Evolutionary conservation across 495 filamentous ascomycete genomes (phyloP).

Genomic region (Aspergillus homomorphus): DNA sequence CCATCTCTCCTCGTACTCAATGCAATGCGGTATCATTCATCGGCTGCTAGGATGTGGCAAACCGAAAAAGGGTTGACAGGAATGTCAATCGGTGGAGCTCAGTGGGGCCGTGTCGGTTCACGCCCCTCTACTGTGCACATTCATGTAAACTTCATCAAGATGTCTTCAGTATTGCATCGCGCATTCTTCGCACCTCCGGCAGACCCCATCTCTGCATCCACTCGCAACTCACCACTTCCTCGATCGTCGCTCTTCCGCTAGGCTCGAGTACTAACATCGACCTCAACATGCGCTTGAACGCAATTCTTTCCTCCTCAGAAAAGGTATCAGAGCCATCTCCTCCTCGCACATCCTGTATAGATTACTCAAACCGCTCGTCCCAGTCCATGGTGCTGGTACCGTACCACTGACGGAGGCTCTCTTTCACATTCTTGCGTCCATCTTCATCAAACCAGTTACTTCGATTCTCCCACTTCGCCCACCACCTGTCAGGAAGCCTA

Average conservation of each 20-base stretch:
- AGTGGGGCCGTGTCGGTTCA: too few relatives aligned
- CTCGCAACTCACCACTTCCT: slow-evolving; percentile 22
- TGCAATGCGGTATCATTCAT: too few relatives aligned
- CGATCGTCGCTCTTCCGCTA: slow-evolving; percentile 16
- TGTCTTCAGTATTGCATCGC: slow-evolving; percentile 16
- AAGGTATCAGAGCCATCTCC: slow-evolving; percentile 8
- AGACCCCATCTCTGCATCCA: slow-evolving; percentile 37
- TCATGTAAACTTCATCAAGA: too few relatives aligned
- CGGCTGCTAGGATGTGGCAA: too few relatives aligned
- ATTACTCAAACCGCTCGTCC: slow-evolving; percentile 13
- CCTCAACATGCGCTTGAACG: slow-evolving; percentile 23
- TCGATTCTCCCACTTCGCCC: slow-evolving; percentile 13
- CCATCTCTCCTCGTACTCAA: too few relatives aligned
- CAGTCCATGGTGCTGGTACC: slow-evolving; percentile 9
- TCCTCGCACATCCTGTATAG: slow-evolving; percentile 12
- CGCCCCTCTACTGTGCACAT: too few relatives aligned
- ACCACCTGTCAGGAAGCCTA: slow-evolving; percentile 30
- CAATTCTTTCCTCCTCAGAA: slow-evolving; percentile 19
- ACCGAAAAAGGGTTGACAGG: too few relatives aligned
- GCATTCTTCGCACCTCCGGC: slow-evolving; percentile 23
- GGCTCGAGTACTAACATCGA: slow-evolving; percentile 28
- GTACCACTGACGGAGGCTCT: slow-evolving; percentile 7
- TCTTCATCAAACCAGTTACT: slow-evolving; percentile 13
- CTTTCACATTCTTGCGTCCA: slow-evolving; percentile 12
- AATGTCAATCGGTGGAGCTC: too few relatives aligned